Evolutionary conservation across 1,284 basidiomycete genomes (phyloP), one percentile per base, ranked within the genome.

Genomic region (Apiotrichum veenhuisii): DNA sequence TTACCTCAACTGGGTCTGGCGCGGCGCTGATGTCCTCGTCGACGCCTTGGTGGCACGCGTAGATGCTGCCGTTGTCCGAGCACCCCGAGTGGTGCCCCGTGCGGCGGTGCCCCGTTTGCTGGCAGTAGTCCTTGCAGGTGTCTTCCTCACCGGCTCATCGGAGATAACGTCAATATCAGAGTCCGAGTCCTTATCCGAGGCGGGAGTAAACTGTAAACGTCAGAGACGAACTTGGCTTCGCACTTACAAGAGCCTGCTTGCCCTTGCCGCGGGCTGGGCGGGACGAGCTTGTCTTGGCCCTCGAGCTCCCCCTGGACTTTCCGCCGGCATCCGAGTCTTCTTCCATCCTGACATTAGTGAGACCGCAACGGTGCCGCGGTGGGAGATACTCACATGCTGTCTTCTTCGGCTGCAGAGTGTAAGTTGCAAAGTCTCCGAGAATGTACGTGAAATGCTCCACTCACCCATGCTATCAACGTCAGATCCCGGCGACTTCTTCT

Each of bases 391-490:
- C 27, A 53, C 64, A 59, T 55, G 52, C 65, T 58, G 50, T 68
- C 69, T 7, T 69, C 69, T 34, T 30, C 30, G 30, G 62, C 69
- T 30, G 62, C 64, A 1, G 26, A 38, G 40, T 11, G 44, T 50
- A 20, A 54, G 47, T 37, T 22, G n/a, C n/a, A 5, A n/a, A 3
- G 12, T 18, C 20, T 14, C 11, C 12, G 30, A 12, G 12, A 12
- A 38, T 23, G 3, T 8, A 44, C 20, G 5, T 33, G 18, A 17
- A 47, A 18, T n/a, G 5, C 17, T 33, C 0, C 1, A 60, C 82
- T 84, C 81, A 78, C 82, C 78, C 88, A 92, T 92, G 12, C 89
- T 91, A 68, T 93, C 90, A 25, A 83, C 82, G 1, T 71, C 71
- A 1, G 87, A 88, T 42, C 81, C 83, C 11, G 80, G 80, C 3